Evolutionary conservation across 2,329 filamentous ascomycete genomes (phyloP).

Genomic region (Colletotrichum gigasporum): DNA sequence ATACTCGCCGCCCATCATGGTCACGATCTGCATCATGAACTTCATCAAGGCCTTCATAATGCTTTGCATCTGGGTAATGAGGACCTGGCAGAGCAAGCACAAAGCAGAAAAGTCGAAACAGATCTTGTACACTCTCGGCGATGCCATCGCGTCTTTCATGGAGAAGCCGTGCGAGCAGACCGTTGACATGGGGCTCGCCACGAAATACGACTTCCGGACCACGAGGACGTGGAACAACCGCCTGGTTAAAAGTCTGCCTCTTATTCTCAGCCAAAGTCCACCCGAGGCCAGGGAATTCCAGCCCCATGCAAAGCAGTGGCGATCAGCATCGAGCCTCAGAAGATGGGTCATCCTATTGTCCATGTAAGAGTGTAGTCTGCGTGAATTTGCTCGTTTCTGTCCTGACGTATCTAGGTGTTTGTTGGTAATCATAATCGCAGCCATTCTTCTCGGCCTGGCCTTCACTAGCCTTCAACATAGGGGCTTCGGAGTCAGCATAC

Average conservation of each 20-base stretch:
- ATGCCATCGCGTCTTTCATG: constrained; percentile 8
- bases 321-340: background rate
- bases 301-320: background rate
- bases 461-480: constrained; percentile 31
- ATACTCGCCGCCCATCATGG: background rate
- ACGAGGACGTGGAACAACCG: background rate
- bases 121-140: background rate
- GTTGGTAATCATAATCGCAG: background rate
- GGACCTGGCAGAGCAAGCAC: background rate
- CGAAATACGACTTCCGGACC: background rate
- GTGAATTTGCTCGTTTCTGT: too few species aligned
- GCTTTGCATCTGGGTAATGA: background rate
- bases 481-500: constrained; percentile 30
- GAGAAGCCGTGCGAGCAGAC: background rate
- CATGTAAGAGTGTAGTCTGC: background rate
- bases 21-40: background rate
- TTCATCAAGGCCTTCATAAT: background rate
- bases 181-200: background rate
- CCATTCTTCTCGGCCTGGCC: constrained; percentile 23
- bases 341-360: background rate
- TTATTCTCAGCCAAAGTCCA: background rate
- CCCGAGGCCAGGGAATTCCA: background rate
- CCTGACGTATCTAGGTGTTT: too few species aligned
- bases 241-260: background rate
- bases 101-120: background rate